Conservation (phyloP, 2,329 filamentous ascomycete species). For the Trichoderma sp. region DNA sequence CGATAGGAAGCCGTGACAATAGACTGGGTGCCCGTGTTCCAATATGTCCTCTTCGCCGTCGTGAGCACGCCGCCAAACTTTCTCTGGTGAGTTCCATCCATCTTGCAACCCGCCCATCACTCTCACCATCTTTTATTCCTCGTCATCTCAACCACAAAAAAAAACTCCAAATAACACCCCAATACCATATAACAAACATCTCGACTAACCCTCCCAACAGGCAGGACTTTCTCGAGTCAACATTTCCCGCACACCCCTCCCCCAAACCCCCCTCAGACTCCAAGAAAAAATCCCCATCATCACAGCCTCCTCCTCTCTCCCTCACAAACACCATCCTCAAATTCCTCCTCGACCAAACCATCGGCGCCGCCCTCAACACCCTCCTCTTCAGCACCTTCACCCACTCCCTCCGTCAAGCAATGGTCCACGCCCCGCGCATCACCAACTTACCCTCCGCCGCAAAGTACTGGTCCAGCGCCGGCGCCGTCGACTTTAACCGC, state of each 20-base stretch:
- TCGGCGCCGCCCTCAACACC: constrained; percentile 65
- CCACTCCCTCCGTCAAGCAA: constrained; percentile 53
- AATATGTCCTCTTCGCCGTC: constrained; percentile 73
- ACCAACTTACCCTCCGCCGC: constrained; percentile 37
- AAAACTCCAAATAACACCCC: not conserved
- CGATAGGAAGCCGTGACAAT: constrained; percentile 58
- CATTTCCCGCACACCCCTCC: constrained; percentile 65
- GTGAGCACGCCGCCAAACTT: constrained; percentile 80
- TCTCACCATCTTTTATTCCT: too few relatives aligned
- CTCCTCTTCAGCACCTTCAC: constrained; percentile 61
- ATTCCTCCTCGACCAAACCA: constrained; percentile 65
- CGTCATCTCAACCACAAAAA: not conserved
- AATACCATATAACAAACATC: not conserved
- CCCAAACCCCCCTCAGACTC: not conserved
- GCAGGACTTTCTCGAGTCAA: constrained; percentile 73
- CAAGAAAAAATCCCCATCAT: not conserved
- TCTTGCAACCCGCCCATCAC: not conserved
- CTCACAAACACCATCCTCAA: constrained; percentile 65
- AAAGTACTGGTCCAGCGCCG: constrained; percentile 38
- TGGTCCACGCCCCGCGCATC: constrained; percentile 41
- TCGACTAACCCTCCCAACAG: constrained; percentile 36
- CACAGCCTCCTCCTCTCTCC: constrained; percentile 41
- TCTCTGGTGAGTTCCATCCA: constrained; percentile 60
- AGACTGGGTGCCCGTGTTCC: constrained; percentile 66
- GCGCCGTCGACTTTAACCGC: constrained; percentile 43